A percentile compares a stretch with the other conserved stretches of the same genome.
These are phyloP conservation scores for Elsinoe ampelina DNA, from an alignment of 2,329 filamentous ascomycete genomes.

Conservation along the genomic window DNA sequence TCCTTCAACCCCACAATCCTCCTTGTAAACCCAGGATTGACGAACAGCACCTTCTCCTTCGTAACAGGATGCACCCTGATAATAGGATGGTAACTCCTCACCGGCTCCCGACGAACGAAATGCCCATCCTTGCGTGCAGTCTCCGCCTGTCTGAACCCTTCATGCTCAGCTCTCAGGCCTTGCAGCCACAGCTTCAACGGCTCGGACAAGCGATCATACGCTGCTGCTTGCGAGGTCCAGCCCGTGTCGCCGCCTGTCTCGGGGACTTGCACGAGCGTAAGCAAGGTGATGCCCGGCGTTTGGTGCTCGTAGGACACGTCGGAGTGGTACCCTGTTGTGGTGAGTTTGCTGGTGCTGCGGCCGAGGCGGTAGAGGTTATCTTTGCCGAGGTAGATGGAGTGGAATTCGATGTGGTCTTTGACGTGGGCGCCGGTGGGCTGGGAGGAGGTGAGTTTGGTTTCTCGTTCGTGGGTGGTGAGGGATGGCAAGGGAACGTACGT, in stretches of 20 bases:
- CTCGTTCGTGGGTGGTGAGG: conserved; percentile 11
- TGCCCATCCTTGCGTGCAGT: neutral
- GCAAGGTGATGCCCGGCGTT: conserved; percentile 48
- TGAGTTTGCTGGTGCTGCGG: conserved; percentile 18
- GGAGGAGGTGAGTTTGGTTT: conserved; percentile 15
- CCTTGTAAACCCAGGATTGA: conserved; percentile 50
- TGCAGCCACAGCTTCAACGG: conserved; percentile 50
- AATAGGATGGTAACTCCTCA: conserved; percentile 47
- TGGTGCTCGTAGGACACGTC: conserved; percentile 43
- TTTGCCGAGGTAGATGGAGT: conserved; percentile 15
- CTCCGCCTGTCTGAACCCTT: conserved; percentile 42
- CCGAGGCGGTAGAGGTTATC: conserved; percentile 14
- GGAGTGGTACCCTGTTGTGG: conserved; percentile 22
- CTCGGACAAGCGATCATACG: conserved; percentile 44
- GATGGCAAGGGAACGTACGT: conserved; percentile 14
- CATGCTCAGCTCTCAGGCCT: conserved; percentile 42
- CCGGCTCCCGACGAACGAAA: conserved; percentile 42
- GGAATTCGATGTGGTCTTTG: neutral
- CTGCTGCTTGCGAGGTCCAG: conserved; percentile 42
- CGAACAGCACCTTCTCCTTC: conserved; percentile 52
- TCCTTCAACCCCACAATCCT: conserved; percentile 51
- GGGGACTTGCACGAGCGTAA: conserved; percentile 46
- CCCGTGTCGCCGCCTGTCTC: conserved; percentile 38
- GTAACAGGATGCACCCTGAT: conserved; percentile 53
- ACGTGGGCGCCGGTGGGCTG: neutral